Evolutionary conservation across 768 basidiomycete species (phyloP), one percentile per base, ranked within the genome.

Genomic region (Cantharellus cinnabarinus): DNA sequence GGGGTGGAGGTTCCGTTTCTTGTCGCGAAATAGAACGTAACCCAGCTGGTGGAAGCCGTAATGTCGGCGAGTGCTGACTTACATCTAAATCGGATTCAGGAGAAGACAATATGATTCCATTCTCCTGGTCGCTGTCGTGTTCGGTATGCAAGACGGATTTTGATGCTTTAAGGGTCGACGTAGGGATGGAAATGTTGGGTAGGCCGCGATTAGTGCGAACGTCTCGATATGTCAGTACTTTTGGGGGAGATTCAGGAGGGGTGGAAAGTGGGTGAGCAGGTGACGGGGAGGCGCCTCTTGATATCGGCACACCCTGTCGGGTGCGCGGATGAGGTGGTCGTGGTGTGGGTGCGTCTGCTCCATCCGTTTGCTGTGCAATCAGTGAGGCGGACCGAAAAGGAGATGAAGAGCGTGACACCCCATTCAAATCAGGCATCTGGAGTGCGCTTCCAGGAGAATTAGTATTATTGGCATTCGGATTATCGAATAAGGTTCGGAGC

Each of bases 401-500:
- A 10, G 44, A 48, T 48, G 44, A 29, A 29, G 44, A 48, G 10
- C 44, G 44, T 29, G 44, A 48, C 29, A 48, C 44, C 10, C 44
- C 44, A 48, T 10, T 48, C 44, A 48, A 48, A 48, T 48, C 44
- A 48, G 44, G 44, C 10, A 29, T 48, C 29, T 48, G 44, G 29
- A 48, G 44, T 29, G 29, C 29, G 10, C 10, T 10, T 29, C 20
- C 20, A 29, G 20, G 20, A 29, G 20, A 29, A 29, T 29, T 29
- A 29, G 20, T 29, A 29, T 29, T 29, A 29, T 29, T 29, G 20
- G 20, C 20, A 48, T 48, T 48, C 44, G 10, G 41, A 55, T 61
- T 68, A 59, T 85, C 84, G 68, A 95, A 95, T 5, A 95, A 72
- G 42, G 75, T 72, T 0, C 89, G 83, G 2, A 93, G 73, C 0